Percentiles rank a stretch among this genome's conserved stretches.
Conservation (phyloP, 306 rosid species). For the Corylus americana region DNA sequence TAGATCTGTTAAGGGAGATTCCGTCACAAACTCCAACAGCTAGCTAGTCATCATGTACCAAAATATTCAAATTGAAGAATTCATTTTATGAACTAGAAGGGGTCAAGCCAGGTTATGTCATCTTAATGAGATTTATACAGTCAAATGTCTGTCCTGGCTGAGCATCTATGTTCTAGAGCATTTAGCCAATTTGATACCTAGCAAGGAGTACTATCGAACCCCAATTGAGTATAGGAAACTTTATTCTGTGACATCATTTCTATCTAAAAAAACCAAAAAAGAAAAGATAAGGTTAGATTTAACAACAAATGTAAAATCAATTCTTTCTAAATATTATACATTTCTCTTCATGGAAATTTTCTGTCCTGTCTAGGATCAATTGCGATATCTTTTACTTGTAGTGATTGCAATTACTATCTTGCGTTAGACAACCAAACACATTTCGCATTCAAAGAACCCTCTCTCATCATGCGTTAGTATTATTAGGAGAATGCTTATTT, state of each 20-base stretch:
- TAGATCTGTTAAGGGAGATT: background rate
- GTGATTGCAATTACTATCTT: background rate
- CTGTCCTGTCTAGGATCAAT: background rate
- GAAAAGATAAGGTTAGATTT: background rate
- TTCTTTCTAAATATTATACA: background rate
- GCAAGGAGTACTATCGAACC: background rate
- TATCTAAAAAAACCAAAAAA: background rate
- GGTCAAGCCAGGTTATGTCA: background rate
- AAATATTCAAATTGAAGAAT: background rate
- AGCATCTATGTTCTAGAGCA: background rate
- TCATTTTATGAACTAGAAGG: background rate
- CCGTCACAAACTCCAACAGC: background rate
- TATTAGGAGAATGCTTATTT: background rate
- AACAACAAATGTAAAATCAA: background rate
- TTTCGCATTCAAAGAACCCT: background rate
- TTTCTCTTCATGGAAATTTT: background rate
- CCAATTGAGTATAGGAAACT: background rate
- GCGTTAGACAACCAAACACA: background rate
- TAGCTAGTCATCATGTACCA: background rate
- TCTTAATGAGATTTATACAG: background rate
- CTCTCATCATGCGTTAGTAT: background rate
- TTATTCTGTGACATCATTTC: background rate
- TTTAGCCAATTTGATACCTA: background rate
- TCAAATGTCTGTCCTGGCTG: background rate
- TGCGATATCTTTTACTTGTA: background rate